Conservation (phyloP, 2,329 filamentous ascomycete species). For the Beauveria caledonica region DNA sequence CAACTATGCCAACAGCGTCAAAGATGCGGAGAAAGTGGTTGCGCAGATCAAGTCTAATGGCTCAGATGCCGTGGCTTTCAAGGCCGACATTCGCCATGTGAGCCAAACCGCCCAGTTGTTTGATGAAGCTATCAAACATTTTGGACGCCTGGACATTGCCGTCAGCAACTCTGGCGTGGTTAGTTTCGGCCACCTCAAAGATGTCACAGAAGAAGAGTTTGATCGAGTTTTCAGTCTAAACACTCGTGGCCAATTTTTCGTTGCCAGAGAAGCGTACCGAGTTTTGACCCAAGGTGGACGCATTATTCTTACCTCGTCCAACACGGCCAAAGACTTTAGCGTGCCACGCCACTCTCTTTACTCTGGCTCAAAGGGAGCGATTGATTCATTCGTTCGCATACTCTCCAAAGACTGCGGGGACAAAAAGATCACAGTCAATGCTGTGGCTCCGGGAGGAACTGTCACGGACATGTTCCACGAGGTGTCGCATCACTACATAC, state of each 20-base stretch:
- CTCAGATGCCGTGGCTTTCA: slow-evolving; percentile 53
- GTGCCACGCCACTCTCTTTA: slow-evolving; percentile 67
- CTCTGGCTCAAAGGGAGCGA: slow-evolving; percentile 66
- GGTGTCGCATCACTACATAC: slow-evolving; percentile 55
- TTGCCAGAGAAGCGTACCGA: slow-evolving; percentile 62
- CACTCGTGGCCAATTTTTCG: slow-evolving; percentile 63
- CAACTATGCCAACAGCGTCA: slow-evolving; percentile 50
- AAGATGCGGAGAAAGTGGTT: slow-evolving; percentile 49
- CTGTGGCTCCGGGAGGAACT: slow-evolving; percentile 58
- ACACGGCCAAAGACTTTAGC: slow-evolving; percentile 57
- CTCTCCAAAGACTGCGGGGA: slow-evolving; percentile 65
- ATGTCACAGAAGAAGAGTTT: slow-evolving; percentile 62
- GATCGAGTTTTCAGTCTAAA: slow-evolving; percentile 64
- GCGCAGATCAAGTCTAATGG: slow-evolving; percentile 47
- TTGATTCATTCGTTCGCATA: slow-evolving; percentile 68
- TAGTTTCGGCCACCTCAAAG: slow-evolving; percentile 59
- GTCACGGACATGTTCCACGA: slow-evolving; percentile 41
- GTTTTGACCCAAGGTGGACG: slow-evolving; percentile 59
- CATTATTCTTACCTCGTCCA: slow-evolving; percentile 66
- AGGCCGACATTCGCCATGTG: slow-evolving; percentile 60
- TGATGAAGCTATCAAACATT: slow-evolving; percentile 52
- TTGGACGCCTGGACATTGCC: slow-evolving; percentile 61
- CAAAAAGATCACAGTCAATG: slow-evolving; percentile 60
- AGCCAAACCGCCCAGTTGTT: slow-evolving; percentile 56
- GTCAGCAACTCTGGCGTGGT: slow-evolving; percentile 64